Evolutionary conservation across 768 basidiomycete genomes (phyloP), one percentile per base, ranked within the genome.

Genomic region (Suillus clintonianus): DNA sequence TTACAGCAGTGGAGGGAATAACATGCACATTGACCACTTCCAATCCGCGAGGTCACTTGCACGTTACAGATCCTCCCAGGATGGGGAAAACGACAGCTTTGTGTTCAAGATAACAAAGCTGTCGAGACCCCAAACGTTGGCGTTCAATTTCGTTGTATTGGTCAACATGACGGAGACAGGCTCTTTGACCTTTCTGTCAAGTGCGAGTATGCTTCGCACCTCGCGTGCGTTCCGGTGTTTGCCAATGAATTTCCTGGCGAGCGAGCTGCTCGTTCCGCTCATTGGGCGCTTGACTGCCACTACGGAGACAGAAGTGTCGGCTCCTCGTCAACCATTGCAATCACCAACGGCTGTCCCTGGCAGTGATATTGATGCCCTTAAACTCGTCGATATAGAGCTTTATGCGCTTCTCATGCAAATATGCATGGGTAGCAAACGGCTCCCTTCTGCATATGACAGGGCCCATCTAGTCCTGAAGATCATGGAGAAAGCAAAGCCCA

Each of bases 21-120:
- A n/a, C 32, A 24, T 34, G 5, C 36, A 22, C 7, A 36, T 36
- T 5, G 8, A 5, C 8, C n/a, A 14, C 2, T 37, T 37, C 36
- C 7, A 22, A 37, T 56, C 54, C 4, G 14, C 36, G 8, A 9
- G 8, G 22, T 37, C 54, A 37, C 14, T 56, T 15, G 36, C 34
- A 24, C 15, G 34, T 3, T 66, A 64, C 53, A 65, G 53, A 27
- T 30, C 42, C 7, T 63, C 62, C 4, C 56, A 64, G n/a, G 39
- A 55, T 48, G 62, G 62, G 2, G 68, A 69, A 42, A 55, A 71
- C 11, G 78, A 79, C 55, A 22, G 55, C 15, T 79, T 78, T 62
- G 65, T 63, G 0, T 78, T 77, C 63, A 47, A 57, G 5, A 74
- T 77, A 48, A 75, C 70, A 24, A 76, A 72, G 32, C 72, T 79